Evolutionary conservation across 768 basidiomycete genomes (phyloP), one percentile per base, ranked within the genome.

Genomic region (Mycena capillaripes): DNA sequence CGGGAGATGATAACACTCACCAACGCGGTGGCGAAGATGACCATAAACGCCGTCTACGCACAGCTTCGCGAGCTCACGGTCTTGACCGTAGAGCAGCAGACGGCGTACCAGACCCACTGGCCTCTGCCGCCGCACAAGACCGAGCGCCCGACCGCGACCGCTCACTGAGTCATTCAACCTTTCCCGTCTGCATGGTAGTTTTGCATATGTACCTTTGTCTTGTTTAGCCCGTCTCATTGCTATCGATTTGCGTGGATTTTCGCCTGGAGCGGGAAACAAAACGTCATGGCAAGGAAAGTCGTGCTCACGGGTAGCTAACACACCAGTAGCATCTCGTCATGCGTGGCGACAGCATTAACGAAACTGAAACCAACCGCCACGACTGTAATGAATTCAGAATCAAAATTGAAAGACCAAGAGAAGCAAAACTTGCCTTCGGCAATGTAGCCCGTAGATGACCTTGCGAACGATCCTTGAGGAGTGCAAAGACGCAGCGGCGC

Each of bases 51-150:
- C 25, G 63, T 65, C 25, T 65, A 53, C 14, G 52, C 63, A 27
- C 63, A 65, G 63, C 53, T 65, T 25, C 63, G 63, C 63, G 63
- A 65, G 48, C 60, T 62, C 60, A 64, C 21, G 34, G 52, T 53
- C 52, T 55, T 65, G 63, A 53, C 30, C 27, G 48, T 65, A 17
- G 34, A 65, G 36, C 63, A 65, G 34, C 63, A 65, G 63, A 29
- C 16, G 27, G 63, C 34, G 63, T 65, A 65, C 63, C 23, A 36
- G 23, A 25, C 14, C 36, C 16, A 65, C 36, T 65, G 63, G 63
- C 36, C 63, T 38, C 25, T 52, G 52, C 44, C 48, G 29, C 52
- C 63, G 30, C 42, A 63, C 46, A 48, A 63, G 21, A 3, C 61
- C 61, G 12, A n/a, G 29, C 30, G 19, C 46, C 27, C 61, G 44